Base-by-base conservation (phyloP, 352 stramenopile genomes). In the Plasmopara muralis region DNA sequence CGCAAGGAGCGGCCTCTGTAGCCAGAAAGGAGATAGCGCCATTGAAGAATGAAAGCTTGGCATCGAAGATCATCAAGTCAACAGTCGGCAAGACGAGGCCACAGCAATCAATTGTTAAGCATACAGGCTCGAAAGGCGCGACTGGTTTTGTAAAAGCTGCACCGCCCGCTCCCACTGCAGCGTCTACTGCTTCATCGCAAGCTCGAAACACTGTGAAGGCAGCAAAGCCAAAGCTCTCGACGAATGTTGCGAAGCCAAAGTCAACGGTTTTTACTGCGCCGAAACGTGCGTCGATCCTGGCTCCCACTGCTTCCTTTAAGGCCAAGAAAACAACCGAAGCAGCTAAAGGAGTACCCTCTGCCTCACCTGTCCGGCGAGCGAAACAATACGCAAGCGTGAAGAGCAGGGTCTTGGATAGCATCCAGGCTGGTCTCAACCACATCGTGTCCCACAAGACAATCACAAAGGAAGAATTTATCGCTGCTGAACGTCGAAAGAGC, bases 301-400 rank as follows among this genome's bases (percentile, higher is more conserved):
- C 56, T 2, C 55, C 65, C 18, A 68, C 68, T 20, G 62, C 62
- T 14, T 68, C 62, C 18, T 71, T 53, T 28, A 54, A 33, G 43
- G 57, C 65, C n/a, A 77, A 72, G 40, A 72, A 69, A 35, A 30
- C 57, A 9, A 43, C 54, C 28, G 64, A 64, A 25, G 34, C 50
- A 18, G 14, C 47, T 7, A 53, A 64, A 5, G 53, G 53, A 13
- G 30, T 45, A 10, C 39, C 29, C 1, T 6, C 40, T 0, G 3
- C 57, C 25, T 10, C 47, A 6, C 29, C 54, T 6, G 50, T 49
- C 15, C 57, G 62, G 28, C 20, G 20, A 25, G 78, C 63, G 38
- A 79, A 71, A 39, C 68, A 55, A 38, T 81, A 80, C 35, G 60
- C 64, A 1, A 75, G 67, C 30, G 62, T 85, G n/a, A 67, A 79